These are phyloP conservation scores for Hippophae tibetana DNA, from an alignment of 306 rosid genomes.

Conservation along the genomic window DNA sequence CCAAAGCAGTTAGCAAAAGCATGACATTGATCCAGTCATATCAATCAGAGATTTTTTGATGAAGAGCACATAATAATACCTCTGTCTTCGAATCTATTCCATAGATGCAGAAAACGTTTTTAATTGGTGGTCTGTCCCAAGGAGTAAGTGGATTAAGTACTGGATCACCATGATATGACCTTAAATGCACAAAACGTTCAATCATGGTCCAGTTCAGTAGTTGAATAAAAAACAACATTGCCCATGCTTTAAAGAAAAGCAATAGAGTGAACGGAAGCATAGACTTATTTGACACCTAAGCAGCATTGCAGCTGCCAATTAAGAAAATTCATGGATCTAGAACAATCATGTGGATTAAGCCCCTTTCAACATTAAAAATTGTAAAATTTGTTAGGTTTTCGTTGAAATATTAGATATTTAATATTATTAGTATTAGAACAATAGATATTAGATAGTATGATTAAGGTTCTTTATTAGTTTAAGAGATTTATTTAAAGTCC, in stretches of 20 bases:
- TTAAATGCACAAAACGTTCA: conserved; percentile 36
- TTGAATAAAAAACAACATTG: conserved; percentile 12
- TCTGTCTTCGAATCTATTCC: conserved; percentile 79
- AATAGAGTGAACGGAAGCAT: too few relatives aligned
- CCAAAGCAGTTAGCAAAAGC: background rate
- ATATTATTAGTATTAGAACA: too few relatives aligned
- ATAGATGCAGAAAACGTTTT: conserved; percentile 82
- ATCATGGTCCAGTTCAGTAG: conserved; percentile 10
- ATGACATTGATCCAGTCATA: conserved; percentile 13
- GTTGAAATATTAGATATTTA: too few relatives aligned
- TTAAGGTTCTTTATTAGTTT: too few relatives aligned
- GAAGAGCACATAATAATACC: conserved; percentile 39
- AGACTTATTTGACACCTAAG: too few relatives aligned
- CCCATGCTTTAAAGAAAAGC: conserved; percentile 1
- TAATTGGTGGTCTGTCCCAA: conserved; percentile 96
- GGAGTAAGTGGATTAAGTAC: conserved; percentile 90
- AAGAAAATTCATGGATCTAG: too few relatives aligned
- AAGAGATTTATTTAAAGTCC: too few relatives aligned
- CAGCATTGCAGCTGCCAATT: too few relatives aligned
- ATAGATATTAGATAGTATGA: too few relatives aligned
- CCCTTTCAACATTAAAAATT: too few relatives aligned
- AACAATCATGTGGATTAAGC: too few relatives aligned
- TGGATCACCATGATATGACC: conserved; percentile 76
- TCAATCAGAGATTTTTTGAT: background rate
- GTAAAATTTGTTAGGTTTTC: too few relatives aligned